A percentile compares a stretch with the other conserved stretches of the same genome.
phyloP scores from a whole-genome alignment of 2,329 filamentous ascomycete genomes.

The Stachybotrys elegans region DNA sequence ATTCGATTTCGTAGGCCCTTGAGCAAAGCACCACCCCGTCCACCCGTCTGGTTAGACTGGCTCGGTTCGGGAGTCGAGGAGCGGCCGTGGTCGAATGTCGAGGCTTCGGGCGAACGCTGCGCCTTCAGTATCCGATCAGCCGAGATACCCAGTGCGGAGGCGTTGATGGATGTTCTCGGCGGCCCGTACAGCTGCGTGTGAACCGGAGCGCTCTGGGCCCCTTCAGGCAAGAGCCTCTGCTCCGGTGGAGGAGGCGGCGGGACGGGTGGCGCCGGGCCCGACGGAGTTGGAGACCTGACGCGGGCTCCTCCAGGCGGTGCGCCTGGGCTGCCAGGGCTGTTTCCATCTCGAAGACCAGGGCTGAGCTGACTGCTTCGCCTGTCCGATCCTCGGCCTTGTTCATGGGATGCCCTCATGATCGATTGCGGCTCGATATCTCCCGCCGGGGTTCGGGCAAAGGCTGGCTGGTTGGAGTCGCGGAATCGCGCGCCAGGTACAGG shows the following conservation, averaged over 20 bases:
- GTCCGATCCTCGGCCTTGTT: no score
- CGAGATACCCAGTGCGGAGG: not conserved
- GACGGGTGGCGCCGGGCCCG: not conserved
- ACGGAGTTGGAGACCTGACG: not conserved
- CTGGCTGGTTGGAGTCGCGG: not conserved
- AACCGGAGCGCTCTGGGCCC: not conserved
- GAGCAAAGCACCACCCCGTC: slow-evolving; percentile 20
- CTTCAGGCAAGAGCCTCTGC: not conserved
- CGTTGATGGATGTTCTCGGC: not conserved
- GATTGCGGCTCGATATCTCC: not conserved
- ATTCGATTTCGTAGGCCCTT: slow-evolving; percentile 27
- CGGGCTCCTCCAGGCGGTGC: not conserved
- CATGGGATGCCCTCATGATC: no score
- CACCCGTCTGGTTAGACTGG: slow-evolving; percentile 3
- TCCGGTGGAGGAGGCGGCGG: not conserved
- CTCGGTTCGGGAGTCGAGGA: not conserved
- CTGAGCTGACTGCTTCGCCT: not conserved
- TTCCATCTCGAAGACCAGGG: not conserved
- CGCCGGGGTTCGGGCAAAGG: not conserved
- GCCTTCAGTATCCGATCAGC: not conserved
- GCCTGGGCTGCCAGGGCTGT: not conserved
- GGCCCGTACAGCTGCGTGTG: not conserved
- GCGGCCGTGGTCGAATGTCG: not conserved
- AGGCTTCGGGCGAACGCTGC: not conserved
- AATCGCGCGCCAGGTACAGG: not conserved